A percentile compares a stretch with the other conserved stretches of the same genome.
These are phyloP conservation scores for Corylus heterophylla DNA, from an alignment of 306 rosid genomes.

Conservation along the genomic window DNA sequence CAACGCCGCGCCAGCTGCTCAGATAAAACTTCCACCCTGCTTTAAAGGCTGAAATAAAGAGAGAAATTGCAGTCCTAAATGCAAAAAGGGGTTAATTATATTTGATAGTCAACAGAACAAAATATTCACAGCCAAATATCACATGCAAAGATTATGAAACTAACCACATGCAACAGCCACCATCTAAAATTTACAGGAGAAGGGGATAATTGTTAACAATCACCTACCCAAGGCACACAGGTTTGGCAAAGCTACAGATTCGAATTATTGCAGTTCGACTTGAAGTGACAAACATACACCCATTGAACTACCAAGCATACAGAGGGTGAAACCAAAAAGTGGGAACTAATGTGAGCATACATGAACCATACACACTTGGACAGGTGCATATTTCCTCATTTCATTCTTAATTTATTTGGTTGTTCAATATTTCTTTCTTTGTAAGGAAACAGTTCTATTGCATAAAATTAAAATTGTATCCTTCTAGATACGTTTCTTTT, in stretches of 20 bases:
- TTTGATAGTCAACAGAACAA: conserved; percentile 37
- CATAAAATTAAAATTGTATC: no score
- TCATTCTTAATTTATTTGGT: not conserved
- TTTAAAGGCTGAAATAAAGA: conserved; percentile 74
- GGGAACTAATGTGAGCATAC: no score
- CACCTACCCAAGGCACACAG: not conserved
- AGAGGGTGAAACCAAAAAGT: not conserved
- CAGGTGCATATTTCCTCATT: not conserved
- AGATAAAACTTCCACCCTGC: conserved; percentile 76
- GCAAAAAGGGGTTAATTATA: conserved; percentile 61
- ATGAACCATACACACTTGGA: not conserved
- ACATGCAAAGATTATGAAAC: conserved; percentile 13
- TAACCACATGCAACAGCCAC: not conserved
- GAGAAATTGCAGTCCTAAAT: conserved; percentile 80
- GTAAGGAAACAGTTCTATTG: not conserved
- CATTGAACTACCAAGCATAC: not conserved
- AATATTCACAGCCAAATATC: conserved; percentile 24
- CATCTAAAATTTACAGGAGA: not conserved
- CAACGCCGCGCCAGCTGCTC: conserved; percentile 88
- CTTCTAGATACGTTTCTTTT: not conserved
- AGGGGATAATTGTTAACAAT: not conserved
- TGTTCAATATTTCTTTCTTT: not conserved
- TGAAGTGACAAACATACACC: not conserved
- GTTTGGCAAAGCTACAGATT: not conserved
- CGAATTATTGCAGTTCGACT: not conserved